Percentiles rank a stretch among this genome's conserved stretches.
Conservation (phyloP, 2,329 filamentous ascomycete genomes). For the Diplodia intermedia region DNA sequence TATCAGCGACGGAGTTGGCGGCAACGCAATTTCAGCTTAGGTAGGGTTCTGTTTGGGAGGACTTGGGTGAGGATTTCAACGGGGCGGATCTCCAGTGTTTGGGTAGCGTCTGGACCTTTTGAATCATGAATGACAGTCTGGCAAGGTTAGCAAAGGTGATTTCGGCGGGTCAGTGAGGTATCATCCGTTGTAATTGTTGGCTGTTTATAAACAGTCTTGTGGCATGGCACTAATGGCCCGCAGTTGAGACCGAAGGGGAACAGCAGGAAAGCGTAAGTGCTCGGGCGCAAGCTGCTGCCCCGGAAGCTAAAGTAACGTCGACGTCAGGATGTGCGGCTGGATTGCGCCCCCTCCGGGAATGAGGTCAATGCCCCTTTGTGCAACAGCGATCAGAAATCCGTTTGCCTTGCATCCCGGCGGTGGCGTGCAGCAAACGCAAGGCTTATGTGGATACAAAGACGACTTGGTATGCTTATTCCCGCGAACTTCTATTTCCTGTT, state of each 20-base stretch:
- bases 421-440: no score
- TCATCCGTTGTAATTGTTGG: not conserved
- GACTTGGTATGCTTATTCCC: no score
- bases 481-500: no score
- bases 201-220: no score
- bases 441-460: no score
- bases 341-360: not conserved
- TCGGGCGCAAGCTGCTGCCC: no score
- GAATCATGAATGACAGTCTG: not conserved
- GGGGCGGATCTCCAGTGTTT: not conserved
- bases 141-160: not conserved
- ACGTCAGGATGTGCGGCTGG: not conserved
- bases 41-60: not conserved
- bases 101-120: not conserved
- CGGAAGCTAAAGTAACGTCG: not conserved
- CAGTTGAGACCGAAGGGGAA: no score
- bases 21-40: not conserved
- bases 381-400: not conserved
- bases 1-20: not conserved
- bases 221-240: no score
- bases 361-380: not conserved
- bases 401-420: not conserved
- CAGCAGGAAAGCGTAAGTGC: no score
- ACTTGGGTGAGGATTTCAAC: not conserved
- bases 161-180: not conserved